Base-by-base conservation (phyloP, 2,329 filamentous ascomycete species). In the Fusarium miscanthi region DNA sequence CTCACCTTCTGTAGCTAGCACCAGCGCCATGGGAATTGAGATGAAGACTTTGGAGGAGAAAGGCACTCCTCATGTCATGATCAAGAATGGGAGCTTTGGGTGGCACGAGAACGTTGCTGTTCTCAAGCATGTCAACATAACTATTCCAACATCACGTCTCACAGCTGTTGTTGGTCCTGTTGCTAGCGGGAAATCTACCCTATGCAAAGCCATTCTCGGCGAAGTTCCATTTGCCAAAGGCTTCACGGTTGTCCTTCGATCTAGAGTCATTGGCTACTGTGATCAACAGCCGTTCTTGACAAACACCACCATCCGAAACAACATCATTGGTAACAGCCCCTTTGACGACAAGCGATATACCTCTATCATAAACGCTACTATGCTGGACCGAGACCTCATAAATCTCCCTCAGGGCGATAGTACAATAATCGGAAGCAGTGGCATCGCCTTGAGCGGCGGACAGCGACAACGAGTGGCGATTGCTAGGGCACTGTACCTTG, bases 401-500 rank as follows among this genome's bases (percentile, higher is more conserved):
- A 57, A 62, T 1, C 68, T 85, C 2, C 78, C 80, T 0, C 70
- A 78, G 3, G 82, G 83, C 3, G 81, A 84, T 46, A 52, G 75
- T 16, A 83, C 82, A 0, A 75, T 77, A 13, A 67, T 85, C 48
- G 84, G 84, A 11, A 82, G 78, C 43, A 78, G 80, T 23, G 83
- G 83, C 0, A 80, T 84, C 31, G 80, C 79, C 10, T 70, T 85
- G 6, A 84, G 82, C 23, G 84, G 84, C 8, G 84, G 84, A 1
- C 84, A 85, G 49, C 75, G 76, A 31, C 78, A 82, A n/a, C 77
- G 82, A 13, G 74, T 81, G 6, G 73, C 76, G 8, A 74, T 87
- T 6, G 85, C 85, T 1, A 78, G 85, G 3, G 85, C 85, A 2
- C 66, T 87, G 1, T 87, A 85, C 74, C 78, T 81, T 4, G 10